Conservation (phyloP, 2,329 filamentous ascomycete genomes). For the Hymenoscyphus repandus region DNA sequence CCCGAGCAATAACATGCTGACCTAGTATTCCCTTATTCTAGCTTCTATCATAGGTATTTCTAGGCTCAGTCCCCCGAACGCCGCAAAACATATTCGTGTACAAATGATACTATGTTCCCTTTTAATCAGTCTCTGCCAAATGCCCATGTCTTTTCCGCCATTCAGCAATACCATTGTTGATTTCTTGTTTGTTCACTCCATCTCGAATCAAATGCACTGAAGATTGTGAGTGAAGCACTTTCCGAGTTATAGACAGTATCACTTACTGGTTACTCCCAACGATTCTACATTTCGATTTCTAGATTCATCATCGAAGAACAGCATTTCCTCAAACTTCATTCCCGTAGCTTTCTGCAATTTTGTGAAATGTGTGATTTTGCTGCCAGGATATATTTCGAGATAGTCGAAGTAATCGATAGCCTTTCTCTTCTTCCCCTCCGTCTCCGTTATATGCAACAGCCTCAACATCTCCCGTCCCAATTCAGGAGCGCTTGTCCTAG, state of each 20-base stretch:
- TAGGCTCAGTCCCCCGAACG: neutral
- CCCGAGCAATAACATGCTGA: too few relatives aligned
- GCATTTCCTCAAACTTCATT: constrained; percentile 73
- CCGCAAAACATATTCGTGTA: neutral
- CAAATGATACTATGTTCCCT: neutral
- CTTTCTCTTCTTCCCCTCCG: constrained; percentile 30
- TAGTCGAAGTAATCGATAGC: constrained; percentile 57
- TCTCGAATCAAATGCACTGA: constrained; percentile 78
- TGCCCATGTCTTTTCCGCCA: constrained; percentile 63
- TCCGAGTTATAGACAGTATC: neutral
- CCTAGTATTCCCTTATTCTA: too few relatives aligned
- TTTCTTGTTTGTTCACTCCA: constrained; percentile 69
- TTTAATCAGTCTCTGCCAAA: constrained; percentile 1
- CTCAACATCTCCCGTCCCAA: constrained; percentile 77
- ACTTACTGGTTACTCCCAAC: constrained; percentile 50
- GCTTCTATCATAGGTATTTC: too few relatives aligned
- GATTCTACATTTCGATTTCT: constrained; percentile 76
- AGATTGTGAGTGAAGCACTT: constrained; percentile 32
- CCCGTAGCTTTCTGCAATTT: constrained; percentile 65
- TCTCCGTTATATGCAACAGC: constrained; percentile 54
- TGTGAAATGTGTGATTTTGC: constrained; percentile 82
- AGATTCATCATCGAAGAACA: constrained; percentile 93
- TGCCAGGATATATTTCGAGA: constrained; percentile 66
- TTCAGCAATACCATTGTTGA: constrained; percentile 72
- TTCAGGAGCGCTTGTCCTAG: constrained; percentile 73